These are phyloP conservation scores for Sclerotinia glacialis DNA, from an alignment of 2,329 filamentous ascomycete genomes.

Conservation along the genomic window DNA sequence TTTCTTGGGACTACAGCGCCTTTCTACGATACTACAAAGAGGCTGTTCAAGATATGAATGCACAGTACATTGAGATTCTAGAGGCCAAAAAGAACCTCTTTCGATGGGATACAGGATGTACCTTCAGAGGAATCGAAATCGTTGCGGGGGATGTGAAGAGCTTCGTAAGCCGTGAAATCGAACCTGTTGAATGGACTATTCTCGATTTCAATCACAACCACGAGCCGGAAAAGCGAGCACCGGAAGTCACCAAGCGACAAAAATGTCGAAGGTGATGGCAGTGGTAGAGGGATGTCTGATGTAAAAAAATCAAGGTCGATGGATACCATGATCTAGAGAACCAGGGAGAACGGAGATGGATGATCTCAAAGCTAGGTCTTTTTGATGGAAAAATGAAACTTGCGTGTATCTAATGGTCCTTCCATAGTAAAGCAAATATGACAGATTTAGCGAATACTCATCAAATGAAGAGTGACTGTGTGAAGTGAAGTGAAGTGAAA, in stretches of 20 bases:
- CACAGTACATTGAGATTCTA: not conserved
- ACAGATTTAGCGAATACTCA: not conserved
- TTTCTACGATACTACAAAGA: not conserved
- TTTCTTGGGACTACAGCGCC: not conserved
- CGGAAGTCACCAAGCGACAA: not conserved
- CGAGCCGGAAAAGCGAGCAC: not conserved
- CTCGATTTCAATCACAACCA: not conserved
- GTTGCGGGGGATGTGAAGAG: not conserved
- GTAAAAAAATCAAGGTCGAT: not conserved
- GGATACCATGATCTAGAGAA: not conserved
- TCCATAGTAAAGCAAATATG: not conserved
- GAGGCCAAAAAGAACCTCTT: slow-evolving; percentile 3
- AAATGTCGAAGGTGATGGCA: too few relatives aligned
- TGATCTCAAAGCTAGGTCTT: not conserved
- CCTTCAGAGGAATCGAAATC: not conserved
- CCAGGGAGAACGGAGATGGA: not conserved
- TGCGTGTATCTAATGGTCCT: not conserved
- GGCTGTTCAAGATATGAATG: not conserved
- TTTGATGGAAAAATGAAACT: not conserved
- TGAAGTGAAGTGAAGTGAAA: not conserved
- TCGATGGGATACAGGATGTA: not conserved
- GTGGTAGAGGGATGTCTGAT: not conserved
- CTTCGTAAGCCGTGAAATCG: not conserved
- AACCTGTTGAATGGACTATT: not conserved
- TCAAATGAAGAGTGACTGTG: not conserved